A percentile compares a stretch with the other conserved stretches of the same genome.
Conservation (phyloP, 805 yeast species). For the Kodamaea restingae region DNA sequence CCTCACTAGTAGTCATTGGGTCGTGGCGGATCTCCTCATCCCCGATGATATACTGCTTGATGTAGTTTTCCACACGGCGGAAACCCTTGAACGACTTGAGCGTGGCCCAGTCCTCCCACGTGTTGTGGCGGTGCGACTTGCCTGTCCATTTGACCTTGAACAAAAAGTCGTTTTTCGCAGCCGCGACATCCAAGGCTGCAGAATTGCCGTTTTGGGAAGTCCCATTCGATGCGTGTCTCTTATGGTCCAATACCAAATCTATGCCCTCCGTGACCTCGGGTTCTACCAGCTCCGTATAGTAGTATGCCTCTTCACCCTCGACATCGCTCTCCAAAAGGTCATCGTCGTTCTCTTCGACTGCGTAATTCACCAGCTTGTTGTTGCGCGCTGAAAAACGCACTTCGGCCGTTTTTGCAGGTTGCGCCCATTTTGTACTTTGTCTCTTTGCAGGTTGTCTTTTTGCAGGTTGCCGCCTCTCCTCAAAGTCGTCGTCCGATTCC, state of each 20-base stretch:
- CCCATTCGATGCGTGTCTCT: conserved; percentile 33
- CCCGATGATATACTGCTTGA: conserved; percentile 66
- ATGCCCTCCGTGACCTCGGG: conserved; percentile 28
- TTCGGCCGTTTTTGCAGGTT: conserved; percentile 34
- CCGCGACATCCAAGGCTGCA: conserved; percentile 17
- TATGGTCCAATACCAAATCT: conserved; percentile 41
- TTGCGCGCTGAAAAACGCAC: conserved; percentile 78
- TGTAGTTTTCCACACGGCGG: conserved; percentile 86
- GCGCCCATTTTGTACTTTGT: too few relatives aligned
- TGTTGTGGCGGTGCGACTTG: conserved; percentile 86
- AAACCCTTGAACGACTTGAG: conserved; percentile 62
- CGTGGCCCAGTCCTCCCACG: conserved; percentile 75
- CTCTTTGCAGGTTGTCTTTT: conserved; percentile 10
- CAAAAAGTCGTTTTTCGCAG: conserved; percentile 57
- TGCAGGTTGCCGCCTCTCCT: too few relatives aligned
- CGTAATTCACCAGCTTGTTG: conserved; percentile 65
- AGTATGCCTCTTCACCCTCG: conserved; percentile 30
- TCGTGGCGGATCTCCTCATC: conserved; percentile 78
- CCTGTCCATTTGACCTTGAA: conserved; percentile 80
- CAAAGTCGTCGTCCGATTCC: conserved; percentile 16
- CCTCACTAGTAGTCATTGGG: conserved; percentile 82
- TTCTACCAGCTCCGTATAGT: conserved; percentile 27
- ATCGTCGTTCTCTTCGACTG: conserved; percentile 65
- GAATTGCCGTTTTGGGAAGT: neutral
- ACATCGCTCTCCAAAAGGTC: conserved; percentile 43